A percentile compares a stretch with the other conserved stretches of the same genome.
These are phyloP conservation scores for Mortierella sp. DNA, from an alignment of 371 early-diverging fungal species.

Conservation along the genomic window DNA sequence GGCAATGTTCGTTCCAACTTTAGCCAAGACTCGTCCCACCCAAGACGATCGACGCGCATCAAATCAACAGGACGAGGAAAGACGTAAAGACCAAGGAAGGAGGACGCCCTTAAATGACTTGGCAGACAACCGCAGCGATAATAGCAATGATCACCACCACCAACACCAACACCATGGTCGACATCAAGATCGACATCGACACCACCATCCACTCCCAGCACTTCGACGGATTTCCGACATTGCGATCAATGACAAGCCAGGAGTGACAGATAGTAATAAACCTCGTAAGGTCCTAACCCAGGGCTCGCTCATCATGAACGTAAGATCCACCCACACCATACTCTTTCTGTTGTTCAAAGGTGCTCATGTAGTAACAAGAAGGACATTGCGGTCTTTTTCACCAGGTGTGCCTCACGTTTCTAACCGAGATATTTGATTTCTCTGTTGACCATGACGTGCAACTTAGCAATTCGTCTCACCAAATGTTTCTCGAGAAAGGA, in stretches of 20 bases:
- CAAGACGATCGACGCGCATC: constrained; percentile 28
- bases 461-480: constrained; percentile 44
- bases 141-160: not conserved
- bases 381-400: not conserved
- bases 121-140: not conserved
- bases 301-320: constrained; percentile 44
- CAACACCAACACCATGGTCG: not conserved
- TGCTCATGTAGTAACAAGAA: not conserved
- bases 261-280: constrained; percentile 43
- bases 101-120: not conserved
- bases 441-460: not conserved
- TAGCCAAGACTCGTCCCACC: constrained; percentile 3
- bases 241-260: not conserved
- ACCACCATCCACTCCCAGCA: not conserved
- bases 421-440: not conserved
- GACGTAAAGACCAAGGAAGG: not conserved
- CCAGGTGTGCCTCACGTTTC: not conserved
- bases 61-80: constrained; percentile 9
- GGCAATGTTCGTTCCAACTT: not conserved
- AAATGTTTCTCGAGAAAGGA: constrained; percentile 31
- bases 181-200: not conserved
- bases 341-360: not conserved
- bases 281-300: constrained; percentile 47
- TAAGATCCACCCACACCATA: constrained; percentile 21
- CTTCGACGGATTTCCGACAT: not conserved